Base-by-base conservation (phyloP, 495 filamentous ascomycete genomes). In the Cercophora newfieldiana region DNA sequence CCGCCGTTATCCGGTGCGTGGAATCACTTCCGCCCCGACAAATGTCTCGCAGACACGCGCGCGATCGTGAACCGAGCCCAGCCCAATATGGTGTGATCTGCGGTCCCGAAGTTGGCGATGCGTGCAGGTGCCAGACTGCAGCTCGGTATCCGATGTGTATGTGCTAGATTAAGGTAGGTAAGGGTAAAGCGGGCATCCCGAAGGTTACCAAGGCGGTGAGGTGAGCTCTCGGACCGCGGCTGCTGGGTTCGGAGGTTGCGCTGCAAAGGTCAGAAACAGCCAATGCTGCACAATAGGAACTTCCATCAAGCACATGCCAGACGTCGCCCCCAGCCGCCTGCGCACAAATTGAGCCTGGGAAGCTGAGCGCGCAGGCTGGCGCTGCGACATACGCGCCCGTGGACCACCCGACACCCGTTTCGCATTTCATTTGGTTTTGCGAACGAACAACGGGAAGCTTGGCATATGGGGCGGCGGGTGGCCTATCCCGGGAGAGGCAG, bases 1-100 rank as follows among this genome's bases (percentile, higher is more conserved):
- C 58, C 30, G 58, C 58, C 10, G 26, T 26, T 33, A 30, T 48
- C 31, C 30, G 33, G 19, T 19, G n/a, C 49, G 24, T 63, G 48
- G 61, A 37, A 37, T 28, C 48, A 56, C 49, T 63, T 63, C 49
- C 7, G 16, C 48, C 22, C n/a, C n/a, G n/a, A n/a, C n/a, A n/a
- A n/a, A 28, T 31, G 31, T 63, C 61, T 19, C 61, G 1, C 18
- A 55, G 50, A 56, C 50, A 8, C 48, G 30, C 18, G n/a, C 48
- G 30, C 18, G 61, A 63, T 25, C 26, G 55, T 28, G 28, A 55
- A 1, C 61, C 61, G 16, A 12, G 22, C 12, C 22, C 21, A 50
- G 30, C n/a, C n/a, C 24, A 24, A 22, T 19, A 12, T 56, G 49
- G 19, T 28, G 18, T 49, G 44, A 58, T 33, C 55, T 33, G 7